Evolutionary conservation across 192 early-diverging fungal genomes (phyloP), one percentile per base, ranked within the genome.

Genomic region (Backusella mclennaniae): DNA sequence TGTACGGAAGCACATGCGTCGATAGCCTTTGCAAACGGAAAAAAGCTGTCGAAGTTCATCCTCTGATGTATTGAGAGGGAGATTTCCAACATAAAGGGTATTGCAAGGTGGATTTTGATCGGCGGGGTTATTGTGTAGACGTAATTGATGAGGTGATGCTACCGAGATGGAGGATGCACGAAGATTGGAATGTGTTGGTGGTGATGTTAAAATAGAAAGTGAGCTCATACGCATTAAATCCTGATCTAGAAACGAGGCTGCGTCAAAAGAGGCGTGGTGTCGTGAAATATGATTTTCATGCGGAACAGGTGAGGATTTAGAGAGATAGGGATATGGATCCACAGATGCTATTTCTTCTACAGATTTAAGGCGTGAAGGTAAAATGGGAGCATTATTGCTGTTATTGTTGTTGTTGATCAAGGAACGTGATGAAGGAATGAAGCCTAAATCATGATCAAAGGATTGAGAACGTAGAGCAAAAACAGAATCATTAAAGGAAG

Each of bases 81-180:
- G 85, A 82, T 99, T 99, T 29, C 97, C 97, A 35, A 99, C 97
- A 82, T 99, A 99, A 23, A 99, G 85, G 5, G 97, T 99, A 81
- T 99, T 99, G 87, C 97, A 99, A 6, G 97, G 97, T 59, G 96
- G 97, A 80, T 99, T 99, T 82, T 98, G 96, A 86, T 99, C 97
- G 53, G 88, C 89, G 31, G 87, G 87, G 63, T 89, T 95, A 82
- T 36, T 75, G 70, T 46, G 39, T 6, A 56, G 44, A 6, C 87
- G 96, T 95, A 84, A 82, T 76, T 84, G 38, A 8, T 9, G 11
- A 14, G 70, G 44, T 0, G 70, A 49, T 29, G 39, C 26, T 0
- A 71, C 26, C 26, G 41, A 41, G 11, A 26, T 44, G 14, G 44
- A 49, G 11, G 70, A 46, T 39, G 35, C 38, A 29, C 56, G 56